phyloP scores from a whole-genome alignment of 306 rosid species.

The Malus asiatica region DNA sequence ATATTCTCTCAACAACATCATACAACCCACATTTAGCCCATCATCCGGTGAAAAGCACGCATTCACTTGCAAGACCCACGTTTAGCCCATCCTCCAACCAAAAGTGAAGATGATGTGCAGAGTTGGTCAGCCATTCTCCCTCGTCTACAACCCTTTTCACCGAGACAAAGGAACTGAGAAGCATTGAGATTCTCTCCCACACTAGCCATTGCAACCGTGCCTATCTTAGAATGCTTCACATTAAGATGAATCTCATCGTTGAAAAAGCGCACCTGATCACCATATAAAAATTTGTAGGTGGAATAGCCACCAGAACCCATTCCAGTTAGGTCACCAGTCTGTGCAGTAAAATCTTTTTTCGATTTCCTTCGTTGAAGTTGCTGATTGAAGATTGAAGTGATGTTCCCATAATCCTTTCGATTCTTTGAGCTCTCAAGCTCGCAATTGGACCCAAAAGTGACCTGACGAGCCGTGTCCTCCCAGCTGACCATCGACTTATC shows the following conservation, averaged over 20 bases:
- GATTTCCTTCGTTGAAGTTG: background rate
- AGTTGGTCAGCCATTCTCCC: no score
- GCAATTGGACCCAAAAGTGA: no score
- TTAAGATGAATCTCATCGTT: conserved; percentile 71
- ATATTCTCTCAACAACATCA: no score
- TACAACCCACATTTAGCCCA: no score
- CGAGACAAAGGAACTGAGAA: conserved; percentile 40
- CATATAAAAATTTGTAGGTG: conserved; percentile 72
- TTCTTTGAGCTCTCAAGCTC: no score
- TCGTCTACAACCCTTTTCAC: no score
- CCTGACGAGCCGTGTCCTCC: no score
- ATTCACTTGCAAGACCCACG: no score
- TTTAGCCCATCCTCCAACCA: no score
- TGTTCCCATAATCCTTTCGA: background rate
- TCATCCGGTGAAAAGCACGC: no score
- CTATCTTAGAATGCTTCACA: conserved; percentile 87
- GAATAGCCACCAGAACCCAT: conserved; percentile 72
- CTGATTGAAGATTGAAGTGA: background rate
- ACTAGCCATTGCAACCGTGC: conserved; percentile 91
- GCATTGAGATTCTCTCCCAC: conserved; percentile 97
- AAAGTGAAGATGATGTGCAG: no score
- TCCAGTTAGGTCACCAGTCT: conserved; percentile 88
- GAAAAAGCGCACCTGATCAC: conserved; percentile 95
- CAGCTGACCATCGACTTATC: no score
- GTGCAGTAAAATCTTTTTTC: conserved; percentile 84